phyloP scores from a whole-genome alignment of 2,329 filamentous ascomycete species.

The Aspergillus transmontanensis region DNA sequence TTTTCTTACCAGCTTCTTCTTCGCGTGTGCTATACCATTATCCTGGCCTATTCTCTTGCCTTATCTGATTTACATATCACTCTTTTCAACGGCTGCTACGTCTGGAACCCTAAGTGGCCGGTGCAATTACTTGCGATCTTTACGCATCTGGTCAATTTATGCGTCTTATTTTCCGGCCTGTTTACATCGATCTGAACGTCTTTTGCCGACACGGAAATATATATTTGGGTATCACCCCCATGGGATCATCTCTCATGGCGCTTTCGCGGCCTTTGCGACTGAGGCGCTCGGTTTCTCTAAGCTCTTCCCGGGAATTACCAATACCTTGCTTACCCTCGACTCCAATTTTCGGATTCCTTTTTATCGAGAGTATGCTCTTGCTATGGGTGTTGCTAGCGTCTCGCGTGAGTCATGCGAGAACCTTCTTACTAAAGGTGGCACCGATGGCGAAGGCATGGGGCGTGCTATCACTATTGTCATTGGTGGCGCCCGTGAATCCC shows the following conservation, averaged over 20 bases:
- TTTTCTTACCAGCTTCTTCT: conserved; percentile 80
- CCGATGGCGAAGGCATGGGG: conserved; percentile 80
- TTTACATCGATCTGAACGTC: conserved; percentile 79
- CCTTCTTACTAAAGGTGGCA: conserved; percentile 75
- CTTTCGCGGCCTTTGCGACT: conserved; percentile 87
- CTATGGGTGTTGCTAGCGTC: conserved; percentile 84
- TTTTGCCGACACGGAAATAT: conserved; percentile 84
- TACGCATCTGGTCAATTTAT: conserved; percentile 83
- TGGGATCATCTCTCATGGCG: conserved; percentile 96
- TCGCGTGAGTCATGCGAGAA: conserved; percentile 92
- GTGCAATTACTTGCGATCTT: conserved; percentile 71
- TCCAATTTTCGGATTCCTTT: conserved; percentile 92
- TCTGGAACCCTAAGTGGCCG: conserved; percentile 76
- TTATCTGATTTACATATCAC: conserved; percentile 76
- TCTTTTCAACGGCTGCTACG: conserved; percentile 75
- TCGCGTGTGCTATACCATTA: conserved; percentile 87
- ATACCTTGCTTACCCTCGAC: conserved; percentile 90
- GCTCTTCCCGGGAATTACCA: conserved; percentile 92
- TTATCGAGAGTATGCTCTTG: conserved; percentile 91
- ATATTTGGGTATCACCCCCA: conserved; percentile 98
- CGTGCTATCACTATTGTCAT: conserved; percentile 96
- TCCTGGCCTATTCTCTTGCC: conserved; percentile 78
- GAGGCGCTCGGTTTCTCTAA: conserved; percentile 84
- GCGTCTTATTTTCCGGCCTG: conserved; percentile 89
- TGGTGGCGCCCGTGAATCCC: conserved; percentile 86